phyloP scores from a whole-genome alignment of 1,139 yeast genomes.

The Lodderomyces parapsilosis region DNA sequence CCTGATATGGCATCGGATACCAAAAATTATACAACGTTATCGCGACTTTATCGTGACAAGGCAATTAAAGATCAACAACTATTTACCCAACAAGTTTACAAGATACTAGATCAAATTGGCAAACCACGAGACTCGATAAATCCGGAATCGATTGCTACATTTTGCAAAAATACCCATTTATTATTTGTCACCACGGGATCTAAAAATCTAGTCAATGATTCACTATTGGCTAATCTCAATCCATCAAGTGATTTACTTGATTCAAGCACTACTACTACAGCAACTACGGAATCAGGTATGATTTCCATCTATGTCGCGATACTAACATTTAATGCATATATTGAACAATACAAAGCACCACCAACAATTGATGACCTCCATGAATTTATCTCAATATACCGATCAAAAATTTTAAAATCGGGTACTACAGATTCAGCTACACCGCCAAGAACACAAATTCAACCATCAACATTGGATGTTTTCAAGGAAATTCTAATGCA shows the following conservation, averaged over 20 bases:
- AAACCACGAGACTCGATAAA: conserved; percentile 25
- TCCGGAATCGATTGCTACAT: conserved; percentile 42
- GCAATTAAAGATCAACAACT: conserved; percentile 49
- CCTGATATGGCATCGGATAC: conserved; percentile 93
- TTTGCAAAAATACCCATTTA: conserved; percentile 58
- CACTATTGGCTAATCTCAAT: conserved; percentile 18
- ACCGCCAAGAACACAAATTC: conserved; percentile 15
- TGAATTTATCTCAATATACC: conserved; percentile 20
- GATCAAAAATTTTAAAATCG: conserved; percentile 11
- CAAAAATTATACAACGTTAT: conserved; percentile 55
- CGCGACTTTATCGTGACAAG: conserved; percentile 56
- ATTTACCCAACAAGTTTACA: conserved; percentile 35
- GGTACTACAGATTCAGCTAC: conserved; percentile 23
- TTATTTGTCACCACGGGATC: conserved; percentile 40
- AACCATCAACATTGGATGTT: conserved; percentile 10
- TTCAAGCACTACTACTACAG: background rate
- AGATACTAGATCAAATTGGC: conserved; percentile 23
- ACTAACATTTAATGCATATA: conserved; percentile 28
- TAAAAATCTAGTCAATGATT: conserved; percentile 16
- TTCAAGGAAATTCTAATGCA: conserved; percentile 33
- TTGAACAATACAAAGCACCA: conserved; percentile 15
- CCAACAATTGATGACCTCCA: conserved; percentile 25
- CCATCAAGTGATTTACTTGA: background rate
- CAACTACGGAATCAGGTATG: conserved; percentile 16
- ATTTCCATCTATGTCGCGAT: conserved; percentile 37